phyloP scores from a whole-genome alignment of 352 stramenopile genomes.

The Pythium aphanidermatum region DNA sequence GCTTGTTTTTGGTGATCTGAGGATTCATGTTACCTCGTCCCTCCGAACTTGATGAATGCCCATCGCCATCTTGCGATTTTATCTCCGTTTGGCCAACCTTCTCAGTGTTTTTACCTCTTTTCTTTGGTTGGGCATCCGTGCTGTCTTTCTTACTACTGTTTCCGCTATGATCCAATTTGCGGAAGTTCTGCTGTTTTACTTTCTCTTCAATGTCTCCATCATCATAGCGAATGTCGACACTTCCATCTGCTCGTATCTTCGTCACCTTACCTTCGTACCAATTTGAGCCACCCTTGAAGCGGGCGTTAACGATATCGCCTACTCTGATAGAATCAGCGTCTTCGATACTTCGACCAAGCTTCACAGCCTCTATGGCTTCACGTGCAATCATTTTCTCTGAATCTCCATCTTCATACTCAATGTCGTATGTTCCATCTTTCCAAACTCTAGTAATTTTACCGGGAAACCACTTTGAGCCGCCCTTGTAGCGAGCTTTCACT shows the following conservation, averaged over 20 bases:
- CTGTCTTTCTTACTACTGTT: neutral
- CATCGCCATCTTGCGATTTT: slow-evolving; percentile 12
- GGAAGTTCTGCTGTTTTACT: slow-evolving; percentile 3
- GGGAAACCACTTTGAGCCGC: slow-evolving; percentile 28
- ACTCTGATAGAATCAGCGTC: neutral
- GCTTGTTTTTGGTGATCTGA: slow-evolving; percentile 15
- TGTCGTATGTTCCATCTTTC: slow-evolving; percentile 59
- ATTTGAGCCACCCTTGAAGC: no score
- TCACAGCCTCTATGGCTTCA: no score
- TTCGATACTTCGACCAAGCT: slow-evolving; percentile 15
- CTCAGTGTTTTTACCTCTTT: slow-evolving; percentile 1
- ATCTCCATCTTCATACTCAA: slow-evolving; percentile 57
- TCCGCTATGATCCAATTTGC: neutral
- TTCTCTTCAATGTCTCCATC: slow-evolving; percentile 1
- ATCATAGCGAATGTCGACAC: neutral
- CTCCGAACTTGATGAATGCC: no score
- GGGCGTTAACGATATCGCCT: no score
- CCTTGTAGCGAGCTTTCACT: slow-evolving; percentile 36
- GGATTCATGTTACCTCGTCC: no score
- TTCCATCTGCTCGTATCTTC: neutral
- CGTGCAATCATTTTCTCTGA: no score
- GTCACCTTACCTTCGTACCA: neutral
- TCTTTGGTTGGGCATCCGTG: slow-evolving; percentile 4
- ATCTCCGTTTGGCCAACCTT: no score
- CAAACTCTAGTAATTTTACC: slow-evolving; percentile 39